phyloP scores from a whole-genome alignment of 805 yeast genomes.

The Starmera amethionina region DNA sequence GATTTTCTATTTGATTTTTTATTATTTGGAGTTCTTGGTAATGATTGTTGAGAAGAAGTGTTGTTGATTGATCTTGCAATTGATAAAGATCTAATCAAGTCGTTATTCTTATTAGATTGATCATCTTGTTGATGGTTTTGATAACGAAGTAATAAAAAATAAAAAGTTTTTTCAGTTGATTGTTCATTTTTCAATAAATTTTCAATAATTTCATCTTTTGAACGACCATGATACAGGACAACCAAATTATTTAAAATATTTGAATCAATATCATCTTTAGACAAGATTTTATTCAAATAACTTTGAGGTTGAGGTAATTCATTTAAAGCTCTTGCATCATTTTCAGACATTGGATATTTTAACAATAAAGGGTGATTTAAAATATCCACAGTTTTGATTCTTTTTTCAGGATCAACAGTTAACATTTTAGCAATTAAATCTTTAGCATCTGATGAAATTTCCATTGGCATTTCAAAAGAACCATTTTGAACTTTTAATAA shows the following conservation, averaged over 20 bases:
- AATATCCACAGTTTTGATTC: slow-evolving; percentile 62
- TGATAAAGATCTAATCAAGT: slow-evolving; percentile 19
- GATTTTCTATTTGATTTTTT: slow-evolving; percentile 26
- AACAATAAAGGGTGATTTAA: slow-evolving; percentile 67
- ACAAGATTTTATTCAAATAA: slow-evolving; percentile 13
- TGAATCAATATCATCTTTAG: slow-evolving; percentile 47
- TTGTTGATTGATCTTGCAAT: slow-evolving; percentile 20
- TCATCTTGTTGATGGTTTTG: slow-evolving; percentile 50
- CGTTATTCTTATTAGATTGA: slow-evolving; percentile 2
- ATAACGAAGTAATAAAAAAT: slow-evolving; percentile 64
- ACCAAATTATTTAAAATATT: slow-evolving; percentile 69
- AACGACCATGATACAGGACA: slow-evolving; percentile 74
- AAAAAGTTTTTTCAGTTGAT: slow-evolving; percentile 73
- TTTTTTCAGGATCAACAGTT: slow-evolving; percentile 56
- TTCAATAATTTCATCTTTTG: slow-evolving; percentile 43
- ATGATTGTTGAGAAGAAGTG: slow-evolving; percentile 1
- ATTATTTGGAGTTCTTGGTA: slow-evolving; percentile 19
- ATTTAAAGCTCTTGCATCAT: slow-evolving; percentile 17
- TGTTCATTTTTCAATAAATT: slow-evolving; percentile 45
- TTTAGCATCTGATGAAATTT: slow-evolving; percentile 53
- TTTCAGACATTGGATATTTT: slow-evolving; percentile 39
- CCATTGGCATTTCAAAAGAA: slow-evolving; percentile 59
- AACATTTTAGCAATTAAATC: slow-evolving; percentile 58
- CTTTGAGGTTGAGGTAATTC: slow-evolving; percentile 22
- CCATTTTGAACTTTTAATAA: slow-evolving; percentile 73